Base-by-base conservation (phyloP, 225 moss, liverwort and hornwort genomes). In the Sphagnum tenellum region DNA sequence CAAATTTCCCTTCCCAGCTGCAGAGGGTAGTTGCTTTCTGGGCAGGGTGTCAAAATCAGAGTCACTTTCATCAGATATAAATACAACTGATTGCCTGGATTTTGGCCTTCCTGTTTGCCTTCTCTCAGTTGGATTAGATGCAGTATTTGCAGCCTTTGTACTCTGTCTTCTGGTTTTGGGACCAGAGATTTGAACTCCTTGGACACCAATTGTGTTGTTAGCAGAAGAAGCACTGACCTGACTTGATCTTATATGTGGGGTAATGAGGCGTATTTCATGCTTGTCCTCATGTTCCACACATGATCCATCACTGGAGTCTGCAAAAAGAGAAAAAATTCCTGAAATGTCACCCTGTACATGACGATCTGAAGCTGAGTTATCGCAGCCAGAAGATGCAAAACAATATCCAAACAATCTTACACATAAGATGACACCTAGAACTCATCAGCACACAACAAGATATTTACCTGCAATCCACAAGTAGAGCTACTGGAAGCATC, bases 261-360 rank as follows among this genome's bases (percentile, higher is more conserved):
- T 53, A 56, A 67, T 71, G 50, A 50, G 45, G 57, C 55, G 46
- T 63, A 66, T 12, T 47, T 63, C 12, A 65, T 56, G 70, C 49
- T 59, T 50, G 54, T 62, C 72, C 12, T 76, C 75, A 57, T 66
- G 57, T 63, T 76, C 79, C 65, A 71, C 13, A 62, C 74, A 78
- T 70, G 78, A 69, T 67, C 69, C 48, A 51, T 71, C 73, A 61
- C 72, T 76, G n/a, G 63, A 73, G 49, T 62, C 77, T 82, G 79
- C 71, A 70, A 6, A 8, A 46, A 44, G 3, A 45, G 61, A 45
- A 45, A 9, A 5, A 58, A 7, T 5, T 58, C 6, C 29, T 29
- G 29, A 29, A 29, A 29, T 29, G 29, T 29, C 29, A 29, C 29
- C 29, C 29, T 29, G 47, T 9, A 45, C 44, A 61, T 61, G 61